Percentiles rank a stretch among this genome's conserved stretches.
Conservation (phyloP, 2,329 filamentous ascomycete species). For the Camptophora hylomeconis region DNA sequence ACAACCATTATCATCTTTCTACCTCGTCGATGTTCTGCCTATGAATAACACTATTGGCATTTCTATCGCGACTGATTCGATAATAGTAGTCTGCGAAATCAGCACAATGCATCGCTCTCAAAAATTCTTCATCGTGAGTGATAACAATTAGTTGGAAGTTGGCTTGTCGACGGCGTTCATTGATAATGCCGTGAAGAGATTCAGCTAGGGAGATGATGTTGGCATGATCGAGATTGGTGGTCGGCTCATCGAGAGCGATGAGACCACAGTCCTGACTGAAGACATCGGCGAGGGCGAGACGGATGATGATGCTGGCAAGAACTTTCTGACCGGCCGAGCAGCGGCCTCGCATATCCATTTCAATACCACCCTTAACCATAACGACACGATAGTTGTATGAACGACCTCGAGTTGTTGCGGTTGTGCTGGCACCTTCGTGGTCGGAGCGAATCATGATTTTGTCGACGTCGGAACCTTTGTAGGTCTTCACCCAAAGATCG, state of each 20-base stretch:
- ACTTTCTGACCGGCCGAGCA: conserved; percentile 97
- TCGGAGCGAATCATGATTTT: conserved; percentile 92
- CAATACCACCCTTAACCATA: conserved; percentile 93
- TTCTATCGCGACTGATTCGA: conserved; percentile 67
- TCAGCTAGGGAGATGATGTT: conserved; percentile 85
- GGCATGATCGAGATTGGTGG: conserved; percentile 88
- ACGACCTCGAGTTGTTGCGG: conserved; percentile 38
- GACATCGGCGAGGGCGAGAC: conserved; percentile 85
- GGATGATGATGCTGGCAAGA: conserved; percentile 92
- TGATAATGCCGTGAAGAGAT: conserved; percentile 77
- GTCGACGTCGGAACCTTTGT: conserved; percentile 94
- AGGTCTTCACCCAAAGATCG: conserved; percentile 94
- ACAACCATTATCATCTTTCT: conserved; percentile 14
- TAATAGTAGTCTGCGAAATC: conserved; percentile 92
- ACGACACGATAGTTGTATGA: conserved; percentile 95
- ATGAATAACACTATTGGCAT: conserved; percentile 79
- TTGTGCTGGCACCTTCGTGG: conserved; percentile 50
- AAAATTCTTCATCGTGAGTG: conserved; percentile 94
- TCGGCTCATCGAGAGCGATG: conserved; percentile 93
- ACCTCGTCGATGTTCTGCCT: conserved; percentile 43
- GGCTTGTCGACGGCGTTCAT: conserved; percentile 64
- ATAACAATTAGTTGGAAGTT: conserved; percentile 99
- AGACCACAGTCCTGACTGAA: conserved; percentile 93
- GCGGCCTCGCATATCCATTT: conserved; percentile 98
- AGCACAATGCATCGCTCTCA: conserved; percentile 82